Percentiles rank a stretch among this genome's conserved stretches.
These are phyloP conservation scores for Sclerotinia minor DNA, from an alignment of 2,329 filamentous ascomycete species.

Conservation along the genomic window DNA sequence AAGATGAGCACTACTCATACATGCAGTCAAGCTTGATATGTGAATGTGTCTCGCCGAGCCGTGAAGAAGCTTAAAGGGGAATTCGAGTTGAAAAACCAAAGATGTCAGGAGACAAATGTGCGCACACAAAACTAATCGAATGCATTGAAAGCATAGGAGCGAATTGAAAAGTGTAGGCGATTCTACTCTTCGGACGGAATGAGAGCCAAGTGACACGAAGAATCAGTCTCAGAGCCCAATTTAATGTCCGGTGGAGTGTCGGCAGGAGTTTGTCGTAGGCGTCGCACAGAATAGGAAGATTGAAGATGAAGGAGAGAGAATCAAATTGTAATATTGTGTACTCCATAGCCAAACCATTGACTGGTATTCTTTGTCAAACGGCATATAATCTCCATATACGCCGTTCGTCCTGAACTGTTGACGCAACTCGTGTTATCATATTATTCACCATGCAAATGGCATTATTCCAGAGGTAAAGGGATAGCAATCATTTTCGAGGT, in stretches of 20 bases:
- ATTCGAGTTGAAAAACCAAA: background rate
- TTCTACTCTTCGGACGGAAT: slow-evolving; percentile 47
- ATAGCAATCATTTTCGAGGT: slow-evolving; percentile 30
- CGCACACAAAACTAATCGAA: slow-evolving; percentile 25
- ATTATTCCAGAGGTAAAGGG: background rate
- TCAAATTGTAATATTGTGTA: background rate
- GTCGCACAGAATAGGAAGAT: background rate
- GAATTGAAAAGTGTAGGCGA: slow-evolving; percentile 28
- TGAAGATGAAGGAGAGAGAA: background rate
- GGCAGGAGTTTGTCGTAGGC: background rate
- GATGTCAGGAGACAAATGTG: slow-evolving; percentile 9
- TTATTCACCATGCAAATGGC: background rate
- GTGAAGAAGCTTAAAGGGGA: background rate
- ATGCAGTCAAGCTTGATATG: background rate
- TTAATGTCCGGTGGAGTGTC: slow-evolving; percentile 41
- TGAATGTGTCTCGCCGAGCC: background rate
- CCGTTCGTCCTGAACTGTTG: background rate
- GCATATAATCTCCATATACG: background rate
- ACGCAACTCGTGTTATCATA: background rate
- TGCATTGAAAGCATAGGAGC: slow-evolving; percentile 28
- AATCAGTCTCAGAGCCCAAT: slow-evolving; percentile 45
- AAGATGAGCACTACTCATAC: background rate
- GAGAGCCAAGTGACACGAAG: slow-evolving; percentile 47
- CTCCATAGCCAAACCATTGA: background rate
- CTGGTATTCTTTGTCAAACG: background rate